Conservation (phyloP, 2,329 filamentous ascomycete species). For the Karstenula rhodostoma region DNA sequence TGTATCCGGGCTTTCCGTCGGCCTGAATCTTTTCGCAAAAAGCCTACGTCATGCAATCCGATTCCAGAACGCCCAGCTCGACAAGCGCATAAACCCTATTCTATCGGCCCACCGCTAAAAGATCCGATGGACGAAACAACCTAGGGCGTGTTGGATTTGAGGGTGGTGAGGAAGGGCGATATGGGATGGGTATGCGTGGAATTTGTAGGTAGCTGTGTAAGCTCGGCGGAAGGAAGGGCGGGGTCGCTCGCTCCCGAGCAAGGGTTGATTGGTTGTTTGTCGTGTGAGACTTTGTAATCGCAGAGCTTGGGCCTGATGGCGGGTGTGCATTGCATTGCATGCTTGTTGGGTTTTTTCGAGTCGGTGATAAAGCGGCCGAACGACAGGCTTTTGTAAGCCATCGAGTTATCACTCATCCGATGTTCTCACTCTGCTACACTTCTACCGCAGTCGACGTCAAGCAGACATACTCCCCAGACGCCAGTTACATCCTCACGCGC, state of each 20-base stretch:
- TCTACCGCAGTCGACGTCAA: neutral
- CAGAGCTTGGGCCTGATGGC: neutral
- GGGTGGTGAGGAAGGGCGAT: too few relatives aligned
- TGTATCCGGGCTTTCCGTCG: slow-evolving; percentile 11
- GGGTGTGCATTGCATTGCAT: neutral
- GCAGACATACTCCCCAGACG: neutral
- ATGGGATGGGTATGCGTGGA: too few relatives aligned
- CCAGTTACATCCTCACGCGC: neutral
- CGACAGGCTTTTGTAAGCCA: too few relatives aligned
- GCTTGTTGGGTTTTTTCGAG: slow-evolving; percentile 7
- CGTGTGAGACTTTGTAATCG: slow-evolving; percentile 5
- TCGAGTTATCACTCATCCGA: neutral
- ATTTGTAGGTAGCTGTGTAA: too few relatives aligned
- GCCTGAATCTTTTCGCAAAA: neutral
- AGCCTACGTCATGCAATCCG: slow-evolving; percentile 8
- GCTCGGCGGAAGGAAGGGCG: slow-evolving; percentile 2
- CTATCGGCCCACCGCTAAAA: neutral
- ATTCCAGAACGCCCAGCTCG: neutral
- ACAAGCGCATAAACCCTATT: neutral
- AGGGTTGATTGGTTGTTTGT: slow-evolving; percentile 3
- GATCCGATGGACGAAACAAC: neutral
- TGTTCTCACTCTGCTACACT: neutral
- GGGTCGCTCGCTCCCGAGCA: slow-evolving; percentile 2
- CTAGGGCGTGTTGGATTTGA: neutral
- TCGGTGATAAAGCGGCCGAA: neutral